Base-by-base conservation (phyloP, 257 asterid genomes). In the Agastache rugosa region DNA sequence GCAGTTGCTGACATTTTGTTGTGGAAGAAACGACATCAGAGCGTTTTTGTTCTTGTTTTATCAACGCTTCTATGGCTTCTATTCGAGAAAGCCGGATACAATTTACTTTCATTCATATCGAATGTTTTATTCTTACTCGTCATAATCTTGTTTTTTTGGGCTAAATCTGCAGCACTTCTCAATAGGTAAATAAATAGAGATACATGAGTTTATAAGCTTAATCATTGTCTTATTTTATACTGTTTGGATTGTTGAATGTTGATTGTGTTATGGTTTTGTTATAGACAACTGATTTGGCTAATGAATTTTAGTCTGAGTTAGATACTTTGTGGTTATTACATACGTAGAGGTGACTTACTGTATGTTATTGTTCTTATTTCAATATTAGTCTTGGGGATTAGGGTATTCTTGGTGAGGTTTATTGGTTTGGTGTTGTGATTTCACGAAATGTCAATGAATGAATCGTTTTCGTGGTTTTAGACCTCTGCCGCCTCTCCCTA, bases 111-210 rank as follows among this genome's bases (percentile, higher is more conserved):
- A 23, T 93, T 93, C 63, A 51, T 90, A 14, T 82, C 91, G 23
- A 89, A 89, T 84, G 85, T 81, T 48, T 51, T 90, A 10, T 83
- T 90, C 87, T 84, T 84, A 60, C 87, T 87, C 37, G 96, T 81
- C 48, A 63, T 84, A 23, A 87, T 93, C 71, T 82, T 93, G 70
- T 90, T 90, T 87, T 62, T 89, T 74, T 93, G 97, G 98, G 96
- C 97, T 59, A 93, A 89, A 84, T 93, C 98, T 58, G 98, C 98
- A 14, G 82, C 90, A 23, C 87, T 90, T 83, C 92, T 93, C 58
- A 90, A 87, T 79, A 90, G 98, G 98, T 90, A 88, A 51, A 51
- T n/a, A 4, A 15, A 17, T 73, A 17, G 56, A 41, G 27, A 12
- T 67, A 35, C 37, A 5, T 17, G 27, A 51, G 20, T 56, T 59